phyloP scores from a whole-genome alignment of 2,329 filamentous ascomycete species.

The Hypoxylon sp. region DNA sequence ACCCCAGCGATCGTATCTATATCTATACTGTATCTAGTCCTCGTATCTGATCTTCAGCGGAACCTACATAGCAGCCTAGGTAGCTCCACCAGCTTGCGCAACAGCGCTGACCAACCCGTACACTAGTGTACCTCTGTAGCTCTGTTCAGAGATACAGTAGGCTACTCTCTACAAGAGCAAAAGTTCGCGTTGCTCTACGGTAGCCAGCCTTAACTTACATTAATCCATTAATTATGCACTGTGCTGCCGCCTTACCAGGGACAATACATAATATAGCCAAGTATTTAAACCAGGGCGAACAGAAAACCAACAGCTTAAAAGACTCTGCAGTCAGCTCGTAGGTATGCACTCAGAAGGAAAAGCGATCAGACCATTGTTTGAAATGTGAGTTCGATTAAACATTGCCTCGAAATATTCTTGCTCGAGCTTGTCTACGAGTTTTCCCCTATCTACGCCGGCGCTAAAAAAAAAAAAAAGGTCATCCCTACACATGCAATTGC shows the following conservation, averaged over 20 bases:
- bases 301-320: conserved; percentile 17
- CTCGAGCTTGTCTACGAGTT: conserved; percentile 45
- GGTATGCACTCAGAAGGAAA: not conserved
- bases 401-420: conserved; percentile 45
- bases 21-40: not conserved
- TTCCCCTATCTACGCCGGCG: conserved; percentile 46
- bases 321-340: conserved; percentile 14
- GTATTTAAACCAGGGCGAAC: conserved; percentile 12
- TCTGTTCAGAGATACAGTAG: not conserved
- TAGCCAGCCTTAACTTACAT: not conserved
- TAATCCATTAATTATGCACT: conserved; percentile 19
- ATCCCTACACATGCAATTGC: conserved; percentile 41
- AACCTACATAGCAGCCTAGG: not conserved
- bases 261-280: not conserved
- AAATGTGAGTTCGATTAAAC: conserved; percentile 45
- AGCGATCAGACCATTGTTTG: conserved; percentile 14
- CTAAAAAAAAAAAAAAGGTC: conserved; percentile 36
- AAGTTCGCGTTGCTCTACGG: not conserved
- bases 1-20: conserved; percentile 17
- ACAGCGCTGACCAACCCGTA: conserved; percentile 29
- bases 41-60: conserved; percentile 35
- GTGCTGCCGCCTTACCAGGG: conserved; percentile 11
- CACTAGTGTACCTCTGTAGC: too few relatives aligned
- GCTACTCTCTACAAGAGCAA: conserved; percentile 8
- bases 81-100: conserved; percentile 33